Evolutionary conservation across 2,329 filamentous ascomycete genomes (phyloP).

Genomic region (Alternaria alternata): DNA sequence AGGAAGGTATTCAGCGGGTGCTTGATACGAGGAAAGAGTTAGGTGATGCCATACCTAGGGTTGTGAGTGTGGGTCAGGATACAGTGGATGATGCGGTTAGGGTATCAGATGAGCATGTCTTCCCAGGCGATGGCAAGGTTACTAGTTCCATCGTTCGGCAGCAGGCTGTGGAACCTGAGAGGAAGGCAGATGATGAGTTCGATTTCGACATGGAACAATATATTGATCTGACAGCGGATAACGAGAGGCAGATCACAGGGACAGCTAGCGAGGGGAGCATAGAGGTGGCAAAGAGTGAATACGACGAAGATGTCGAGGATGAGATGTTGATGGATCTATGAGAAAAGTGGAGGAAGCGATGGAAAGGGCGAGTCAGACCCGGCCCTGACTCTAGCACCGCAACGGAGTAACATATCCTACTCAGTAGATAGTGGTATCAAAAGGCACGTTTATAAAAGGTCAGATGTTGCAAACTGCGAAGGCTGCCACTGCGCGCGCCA

Average conservation of each 20-base stretch:
- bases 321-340: conserved; percentile 40
- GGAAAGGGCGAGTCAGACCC: background rate
- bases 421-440: background rate
- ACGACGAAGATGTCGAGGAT: conserved; percentile 26
- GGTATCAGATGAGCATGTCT: background rate
- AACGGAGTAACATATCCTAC: background rate
- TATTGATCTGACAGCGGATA: background rate
- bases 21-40: conserved; percentile 8
- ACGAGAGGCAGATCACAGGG: conserved; percentile 7
- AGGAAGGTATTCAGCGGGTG: conserved; percentile 24
- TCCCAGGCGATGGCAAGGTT: too few relatives aligned
- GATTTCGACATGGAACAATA: background rate
- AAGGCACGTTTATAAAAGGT: background rate
- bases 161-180: background rate
- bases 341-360: background rate
- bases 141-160: background rate
- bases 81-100: background rate
- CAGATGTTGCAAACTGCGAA: background rate
- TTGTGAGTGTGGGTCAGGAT: background rate
- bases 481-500: background rate
- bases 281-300: conserved; percentile 8
- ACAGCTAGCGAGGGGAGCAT: conserved; percentile 2
- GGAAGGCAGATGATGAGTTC: background rate
- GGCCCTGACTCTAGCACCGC: background rate
- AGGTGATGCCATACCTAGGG: background rate